A percentile compares a stretch with the other conserved stretches of the same genome.
phyloP scores from a whole-genome alignment of 75 land plant species.

The Sequoiadendron giganteum region DNA sequence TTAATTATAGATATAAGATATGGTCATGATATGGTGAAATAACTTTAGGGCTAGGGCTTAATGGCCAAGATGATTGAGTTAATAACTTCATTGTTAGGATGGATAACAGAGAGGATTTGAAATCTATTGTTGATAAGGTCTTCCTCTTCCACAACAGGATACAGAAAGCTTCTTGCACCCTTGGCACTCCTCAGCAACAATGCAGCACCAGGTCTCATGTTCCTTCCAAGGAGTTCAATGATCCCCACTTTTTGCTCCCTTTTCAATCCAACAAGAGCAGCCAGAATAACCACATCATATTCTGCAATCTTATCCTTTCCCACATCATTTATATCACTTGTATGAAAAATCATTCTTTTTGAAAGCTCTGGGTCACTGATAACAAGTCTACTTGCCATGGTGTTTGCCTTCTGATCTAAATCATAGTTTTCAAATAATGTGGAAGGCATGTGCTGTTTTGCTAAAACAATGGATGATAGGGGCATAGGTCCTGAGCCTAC shows the following conservation, averaged over 20 bases:
- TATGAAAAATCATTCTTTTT: slow-evolving; percentile 34
- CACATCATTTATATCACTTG: slow-evolving; percentile 36
- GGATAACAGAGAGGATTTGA: slow-evolving; percentile 23
- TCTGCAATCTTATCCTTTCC: slow-evolving; percentile 20
- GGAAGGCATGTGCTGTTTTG: slow-evolving; percentile 26
- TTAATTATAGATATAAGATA: not conserved
- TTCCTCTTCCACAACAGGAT: slow-evolving; percentile 37
- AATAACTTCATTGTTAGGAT: slow-evolving; percentile 46
- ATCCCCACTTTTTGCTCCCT: slow-evolving; percentile 26
- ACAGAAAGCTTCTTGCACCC: slow-evolving; percentile 46
- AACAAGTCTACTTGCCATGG: slow-evolving; percentile 23
- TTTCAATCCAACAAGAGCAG: slow-evolving; percentile 45
- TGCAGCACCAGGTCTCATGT: slow-evolving; percentile 34
- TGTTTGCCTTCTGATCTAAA: slow-evolving; percentile 31
- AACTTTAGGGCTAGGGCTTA: not conserved
- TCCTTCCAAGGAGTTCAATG: slow-evolving; percentile 22
- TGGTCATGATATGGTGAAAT: too few species aligned
- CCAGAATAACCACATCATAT: slow-evolving; percentile 38
- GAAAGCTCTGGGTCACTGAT: slow-evolving; percentile 23
- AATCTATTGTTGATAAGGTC: slow-evolving; percentile 25
- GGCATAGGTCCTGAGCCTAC: slow-evolving; percentile 52
- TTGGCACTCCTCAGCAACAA: slow-evolving; percentile 43
- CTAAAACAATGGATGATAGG: slow-evolving; percentile 38
- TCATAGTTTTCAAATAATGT: slow-evolving; percentile 42
- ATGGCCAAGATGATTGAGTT: slow-evolving; percentile 30